Evolutionary conservation across 306 rosid genomes (phyloP).

Genomic region (Rosa multiflora): DNA sequence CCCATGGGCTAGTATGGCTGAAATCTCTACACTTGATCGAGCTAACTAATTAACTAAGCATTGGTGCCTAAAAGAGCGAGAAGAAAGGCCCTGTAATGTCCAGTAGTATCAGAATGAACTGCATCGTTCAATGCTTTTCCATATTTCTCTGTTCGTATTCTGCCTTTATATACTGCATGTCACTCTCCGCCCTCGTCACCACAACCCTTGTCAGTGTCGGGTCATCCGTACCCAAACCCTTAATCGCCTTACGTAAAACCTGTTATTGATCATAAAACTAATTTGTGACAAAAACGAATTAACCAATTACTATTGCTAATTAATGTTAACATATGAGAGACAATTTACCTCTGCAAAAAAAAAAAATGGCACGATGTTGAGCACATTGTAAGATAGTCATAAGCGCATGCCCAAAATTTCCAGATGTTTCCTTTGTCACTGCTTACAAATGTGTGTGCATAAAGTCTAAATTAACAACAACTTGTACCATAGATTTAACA

Average conservation of each 20-base stretch:
- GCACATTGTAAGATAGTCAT: slow-evolving; percentile 58
- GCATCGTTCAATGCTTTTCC: slow-evolving; percentile 59
- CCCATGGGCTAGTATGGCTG: background rate
- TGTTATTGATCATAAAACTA: slow-evolving; percentile 11
- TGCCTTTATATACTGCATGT: slow-evolving; percentile 67
- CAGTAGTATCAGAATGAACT: slow-evolving; percentile 82
- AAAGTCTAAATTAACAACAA: too few species aligned
- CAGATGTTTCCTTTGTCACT: slow-evolving; percentile 67
- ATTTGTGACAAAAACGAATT: too few species aligned
- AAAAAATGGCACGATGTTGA: slow-evolving; percentile 50
- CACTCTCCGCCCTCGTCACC: slow-evolving; percentile 69
- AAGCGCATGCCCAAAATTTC: slow-evolving; percentile 58
- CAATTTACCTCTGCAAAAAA: slow-evolving; percentile 71
- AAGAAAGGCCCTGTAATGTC: slow-evolving; percentile 67
- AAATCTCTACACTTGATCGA: background rate
- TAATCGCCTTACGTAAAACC: slow-evolving; percentile 70
- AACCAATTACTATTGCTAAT: too few species aligned
- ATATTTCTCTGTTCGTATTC: slow-evolving; percentile 57
- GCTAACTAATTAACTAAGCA: slow-evolving; percentile 11
- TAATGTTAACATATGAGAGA: too few species aligned
- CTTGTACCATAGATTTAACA: too few species aligned
- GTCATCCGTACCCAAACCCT: slow-evolving; percentile 73
- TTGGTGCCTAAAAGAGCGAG: slow-evolving; percentile 64
- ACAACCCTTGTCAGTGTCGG: slow-evolving; percentile 51
- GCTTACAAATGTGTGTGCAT: slow-evolving; percentile 34